These are phyloP conservation scores for Serpula lacrymans DNA, from an alignment of 768 basidiomycete species.

Conservation along the genomic window DNA sequence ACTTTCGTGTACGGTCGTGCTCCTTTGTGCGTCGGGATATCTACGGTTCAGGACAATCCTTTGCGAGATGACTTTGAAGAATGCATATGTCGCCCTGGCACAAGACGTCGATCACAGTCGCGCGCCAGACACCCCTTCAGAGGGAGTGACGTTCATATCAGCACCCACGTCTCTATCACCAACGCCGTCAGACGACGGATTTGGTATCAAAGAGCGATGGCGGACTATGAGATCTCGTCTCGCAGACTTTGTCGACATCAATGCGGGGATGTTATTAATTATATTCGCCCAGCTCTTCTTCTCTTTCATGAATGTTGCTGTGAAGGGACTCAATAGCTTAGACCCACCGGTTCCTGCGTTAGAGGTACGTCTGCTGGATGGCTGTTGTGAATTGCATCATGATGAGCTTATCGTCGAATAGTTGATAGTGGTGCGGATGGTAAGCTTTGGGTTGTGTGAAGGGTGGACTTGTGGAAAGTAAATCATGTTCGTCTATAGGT, in stretches of 20 bases:
- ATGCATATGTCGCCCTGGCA: no score
- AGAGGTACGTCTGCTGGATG: slow-evolving; percentile 38
- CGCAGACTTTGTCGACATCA: slow-evolving; percentile 23
- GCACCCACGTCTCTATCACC: no score
- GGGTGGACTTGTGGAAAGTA: not conserved
- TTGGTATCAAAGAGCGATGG: slow-evolving; percentile 1
- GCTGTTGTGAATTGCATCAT: not conserved
- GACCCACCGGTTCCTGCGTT: slow-evolving; percentile 57
- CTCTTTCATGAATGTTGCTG: slow-evolving; percentile 56
- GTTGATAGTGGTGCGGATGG: not conserved
- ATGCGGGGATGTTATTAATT: slow-evolving; percentile 61
- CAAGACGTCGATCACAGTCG: no score
- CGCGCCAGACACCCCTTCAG: no score
- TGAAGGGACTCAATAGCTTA: slow-evolving; percentile 57
- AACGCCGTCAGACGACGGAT: no score
- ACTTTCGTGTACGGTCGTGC: no score
- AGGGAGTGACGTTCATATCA: no score
- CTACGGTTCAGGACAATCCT: no score
- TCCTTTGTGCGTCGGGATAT: no score
- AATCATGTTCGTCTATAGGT: not conserved
- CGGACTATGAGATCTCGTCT: not conserved
- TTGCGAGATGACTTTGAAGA: no score
- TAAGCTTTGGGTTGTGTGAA: not conserved
- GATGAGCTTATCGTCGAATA: not conserved
- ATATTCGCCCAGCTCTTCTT: slow-evolving; percentile 56